Conservation (phyloP, 768 basidiomycete genomes). For the Boletellus emodensis region DNA sequence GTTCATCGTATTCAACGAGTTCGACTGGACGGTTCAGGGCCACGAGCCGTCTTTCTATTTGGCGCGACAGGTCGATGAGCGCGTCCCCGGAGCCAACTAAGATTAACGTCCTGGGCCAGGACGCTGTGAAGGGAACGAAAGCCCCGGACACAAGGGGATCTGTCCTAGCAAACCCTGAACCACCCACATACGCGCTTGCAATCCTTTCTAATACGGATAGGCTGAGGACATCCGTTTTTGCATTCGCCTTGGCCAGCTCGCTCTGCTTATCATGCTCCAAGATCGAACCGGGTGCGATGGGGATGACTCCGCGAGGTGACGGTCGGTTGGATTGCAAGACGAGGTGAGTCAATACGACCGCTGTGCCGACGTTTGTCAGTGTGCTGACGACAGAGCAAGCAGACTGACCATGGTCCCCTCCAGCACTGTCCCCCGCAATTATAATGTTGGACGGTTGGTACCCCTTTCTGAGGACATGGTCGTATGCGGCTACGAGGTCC, state of each 20-base stretch:
- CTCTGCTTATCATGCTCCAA: background rate
- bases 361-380: slow-evolving; percentile 6
- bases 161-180: slow-evolving; percentile 1
- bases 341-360: slow-evolving; percentile 25
- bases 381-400: too few relatives aligned
- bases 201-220: fast-evolving
- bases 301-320: slow-evolving; percentile 51
- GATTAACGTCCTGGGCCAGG: slow-evolving; percentile 24
- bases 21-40: slow-evolving; percentile 9
- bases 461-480: slow-evolving; percentile 21
- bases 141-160: slow-evolving; percentile 19
- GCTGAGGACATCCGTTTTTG: background rate
- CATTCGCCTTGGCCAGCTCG: slow-evolving; percentile 1
- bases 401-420: slow-evolving; percentile 22
- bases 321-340: slow-evolving; percentile 49
- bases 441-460: slow-evolving; percentile 19
- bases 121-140: slow-evolving; percentile 11
- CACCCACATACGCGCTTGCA: slow-evolving; percentile 9
- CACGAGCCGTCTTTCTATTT: slow-evolving; percentile 4
- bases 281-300: slow-evolving; percentile 44
- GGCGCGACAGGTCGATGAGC: slow-evolving; percentile 8
- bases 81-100: slow-evolving; percentile 18
- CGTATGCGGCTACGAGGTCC: slow-evolving; percentile 24
- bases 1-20: slow-evolving; percentile 22
- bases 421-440: slow-evolving; percentile 26